Evolutionary conservation across 805 yeast genomes (phyloP), one percentile per base, ranked within the genome.

Genomic region (Starmerella stigmatis): DNA sequence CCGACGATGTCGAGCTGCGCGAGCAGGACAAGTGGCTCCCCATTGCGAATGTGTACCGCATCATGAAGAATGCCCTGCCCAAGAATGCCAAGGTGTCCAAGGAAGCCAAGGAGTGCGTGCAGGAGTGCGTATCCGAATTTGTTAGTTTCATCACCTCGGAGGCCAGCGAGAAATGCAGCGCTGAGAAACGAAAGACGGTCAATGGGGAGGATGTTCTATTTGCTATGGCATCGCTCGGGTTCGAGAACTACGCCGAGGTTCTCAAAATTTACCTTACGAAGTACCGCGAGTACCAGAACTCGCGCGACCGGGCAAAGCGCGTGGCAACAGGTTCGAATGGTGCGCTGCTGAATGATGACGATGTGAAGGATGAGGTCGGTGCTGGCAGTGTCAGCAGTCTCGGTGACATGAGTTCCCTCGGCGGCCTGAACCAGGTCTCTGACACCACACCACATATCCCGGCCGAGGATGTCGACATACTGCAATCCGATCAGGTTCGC

Each of bases 101-200:
- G 56, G 92, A 81, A 56, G 82, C 88, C 34, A 80, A 81, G 56
- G 88, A 79, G 54, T 76, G 84, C 53, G 76, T 79, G 64, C 85
- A 79, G 60, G 84, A 79, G 57, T 78, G 82, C 57, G 84, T 77
- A 4, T 66, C 74, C 40, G 82, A 78, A 60, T 78, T 77, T 60
- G 79, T 78, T 27, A 74, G 81, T 9, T 78, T 78, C 60, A 73
- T 78, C 44, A 79, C 84, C 3, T 72, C 79, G 27, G 83, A 78
- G 61, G 72, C 72, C 16, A 72, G 80, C 39, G 84, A 79, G 50
- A 73, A 71, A 54, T 78, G 83, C 57, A 57, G 71, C 11, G 71
- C 77, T 41, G 85, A 79, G 52, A 78, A 78, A 60, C 66, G 85
- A 22, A 78, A 78, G 56, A 78, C 85, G 3, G 75, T 78, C 35